Evolutionary conservation across 2,329 filamentous ascomycete species (phyloP), one percentile per base, ranked within the genome.

Genomic region (Penicillium sp.): DNA sequence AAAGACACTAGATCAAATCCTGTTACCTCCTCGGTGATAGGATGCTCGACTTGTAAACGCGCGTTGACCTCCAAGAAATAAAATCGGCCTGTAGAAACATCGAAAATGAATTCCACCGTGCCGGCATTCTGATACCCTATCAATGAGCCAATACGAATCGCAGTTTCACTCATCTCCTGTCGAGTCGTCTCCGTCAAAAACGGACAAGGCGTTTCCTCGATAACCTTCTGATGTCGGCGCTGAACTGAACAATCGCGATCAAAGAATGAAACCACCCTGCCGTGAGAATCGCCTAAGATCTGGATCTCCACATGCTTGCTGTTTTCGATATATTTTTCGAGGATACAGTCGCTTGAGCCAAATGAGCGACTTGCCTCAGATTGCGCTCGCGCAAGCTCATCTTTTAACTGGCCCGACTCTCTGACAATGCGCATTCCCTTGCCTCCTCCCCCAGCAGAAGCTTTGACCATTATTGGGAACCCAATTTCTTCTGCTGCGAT

Each of bases 171-270:
- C 65, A 80, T 77, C 15, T 61, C 58, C 8, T 59, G 27, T 0
- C 75, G 61, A 1, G 69, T 57, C 2, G 61, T 58, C 4, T 53
- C 47, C 0, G 64, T 64, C 1, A 78, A 60, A 41, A 73, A 70
- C 0, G 62, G 47, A 5, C 69, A 73, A 0, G 76, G 76, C 2
- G 71, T 72, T 62, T 80, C 78, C 52, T 82, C 80, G 0, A 82
- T 67, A 2, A 82, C 71, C 51, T 82, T 82, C 51, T 82, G 79
- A 51, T 82, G 74, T 1, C 79, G 68, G 5, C 80, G 62, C 43
- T 82, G 79, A 2, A 82, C 59, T 4, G 78, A 80, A 51, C 80
- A 82, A 30, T 82, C 80, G 7, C 80, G 66, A 43, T 82, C 79
- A 4, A 55, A 52, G n/a, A 58, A 56, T 0, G 2, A 61, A 47